phyloP scores from a whole-genome alignment of 2,329 filamentous ascomycete species.

The Pezicula radicicola region DNA sequence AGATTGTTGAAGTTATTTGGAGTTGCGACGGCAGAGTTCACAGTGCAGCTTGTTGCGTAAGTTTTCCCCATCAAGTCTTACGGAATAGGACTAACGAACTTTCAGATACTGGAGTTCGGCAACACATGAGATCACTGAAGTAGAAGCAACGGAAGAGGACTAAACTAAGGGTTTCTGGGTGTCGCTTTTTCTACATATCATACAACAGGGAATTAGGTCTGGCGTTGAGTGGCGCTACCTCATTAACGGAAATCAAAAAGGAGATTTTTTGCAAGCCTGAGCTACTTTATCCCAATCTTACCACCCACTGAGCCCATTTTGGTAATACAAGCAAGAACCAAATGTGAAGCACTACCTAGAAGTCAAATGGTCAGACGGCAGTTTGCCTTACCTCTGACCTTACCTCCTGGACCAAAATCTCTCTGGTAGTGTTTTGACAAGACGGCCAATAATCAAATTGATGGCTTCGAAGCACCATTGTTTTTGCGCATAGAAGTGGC shows the following conservation, averaged over 20 bases:
- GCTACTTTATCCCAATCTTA: slow-evolving; percentile 21
- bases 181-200: slow-evolving; percentile 25
- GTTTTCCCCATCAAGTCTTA: slow-evolving; percentile 18
- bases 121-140: slow-evolving; percentile 56
- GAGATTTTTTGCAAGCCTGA: slow-evolving; percentile 22
- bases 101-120: slow-evolving; percentile 59
- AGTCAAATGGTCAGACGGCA: slow-evolving; percentile 26
- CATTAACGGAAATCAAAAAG: slow-evolving; percentile 23
- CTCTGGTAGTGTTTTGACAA: no score
- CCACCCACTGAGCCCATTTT: slow-evolving; percentile 16
- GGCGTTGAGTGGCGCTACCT: slow-evolving; percentile 30
- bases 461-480: no score
- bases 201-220: slow-evolving; percentile 26
- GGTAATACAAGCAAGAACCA: slow-evolving; percentile 28
- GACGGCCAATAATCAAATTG: no score
- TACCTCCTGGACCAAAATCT: slow-evolving; percentile 38
- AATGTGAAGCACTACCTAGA: slow-evolving; percentile 11
- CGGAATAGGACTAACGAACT: background rate
- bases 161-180: slow-evolving; percentile 22
- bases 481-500: no score
- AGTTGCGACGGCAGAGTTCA: slow-evolving; percentile 87
- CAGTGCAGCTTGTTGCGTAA: slow-evolving; percentile 72
- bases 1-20: slow-evolving; percentile 92
- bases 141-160: slow-evolving; percentile 41
- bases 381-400: slow-evolving; percentile 52